These are phyloP conservation scores for Tulasnella sp. DNA, from an alignment of 768 basidiomycete species.

Conservation along the genomic window DNA sequence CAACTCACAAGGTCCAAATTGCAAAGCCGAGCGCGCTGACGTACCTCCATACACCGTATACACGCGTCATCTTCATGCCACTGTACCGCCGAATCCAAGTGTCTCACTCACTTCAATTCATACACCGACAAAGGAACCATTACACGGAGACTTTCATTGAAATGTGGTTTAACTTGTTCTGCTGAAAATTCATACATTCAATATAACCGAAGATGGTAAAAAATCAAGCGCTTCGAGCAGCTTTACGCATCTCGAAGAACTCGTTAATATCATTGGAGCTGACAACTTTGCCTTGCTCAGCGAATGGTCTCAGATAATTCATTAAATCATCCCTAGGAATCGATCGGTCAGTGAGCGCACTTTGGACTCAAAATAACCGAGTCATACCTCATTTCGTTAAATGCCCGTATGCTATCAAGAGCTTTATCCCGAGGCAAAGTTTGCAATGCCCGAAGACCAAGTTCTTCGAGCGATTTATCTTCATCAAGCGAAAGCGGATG, in stretches of 20 bases:
- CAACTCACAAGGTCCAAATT: too few relatives aligned
- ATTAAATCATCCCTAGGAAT: slow-evolving; percentile 50
- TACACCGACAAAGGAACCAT: too few relatives aligned
- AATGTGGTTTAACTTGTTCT: too few relatives aligned
- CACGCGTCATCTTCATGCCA: too few relatives aligned
- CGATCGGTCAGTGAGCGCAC: neutral
- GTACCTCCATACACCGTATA: too few relatives aligned
- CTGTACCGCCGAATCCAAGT: too few relatives aligned
- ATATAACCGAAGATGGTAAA: too few relatives aligned
- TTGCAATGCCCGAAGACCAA: slow-evolving; percentile 65
- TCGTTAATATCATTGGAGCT: slow-evolving; percentile 53
- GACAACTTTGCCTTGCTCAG: slow-evolving; percentile 61
- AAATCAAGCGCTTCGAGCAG: neutral
- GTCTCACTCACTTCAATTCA: too few relatives aligned
- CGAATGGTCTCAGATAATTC: slow-evolving; percentile 63
- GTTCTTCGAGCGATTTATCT: slow-evolving; percentile 71
- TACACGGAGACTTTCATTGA: too few relatives aligned
- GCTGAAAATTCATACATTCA: too few relatives aligned
- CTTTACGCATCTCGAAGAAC: slow-evolving; percentile 42
- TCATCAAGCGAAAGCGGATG: neutral
- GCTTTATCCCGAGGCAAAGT: slow-evolving; percentile 66
- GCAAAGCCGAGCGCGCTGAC: too few relatives aligned
- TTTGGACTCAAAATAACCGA: neutral
- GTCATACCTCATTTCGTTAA: slow-evolving; percentile 65
- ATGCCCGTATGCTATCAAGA: slow-evolving; percentile 72